phyloP scores from a whole-genome alignment of 2,329 filamentous ascomycete genomes.

The Claviceps sp. region DNA sequence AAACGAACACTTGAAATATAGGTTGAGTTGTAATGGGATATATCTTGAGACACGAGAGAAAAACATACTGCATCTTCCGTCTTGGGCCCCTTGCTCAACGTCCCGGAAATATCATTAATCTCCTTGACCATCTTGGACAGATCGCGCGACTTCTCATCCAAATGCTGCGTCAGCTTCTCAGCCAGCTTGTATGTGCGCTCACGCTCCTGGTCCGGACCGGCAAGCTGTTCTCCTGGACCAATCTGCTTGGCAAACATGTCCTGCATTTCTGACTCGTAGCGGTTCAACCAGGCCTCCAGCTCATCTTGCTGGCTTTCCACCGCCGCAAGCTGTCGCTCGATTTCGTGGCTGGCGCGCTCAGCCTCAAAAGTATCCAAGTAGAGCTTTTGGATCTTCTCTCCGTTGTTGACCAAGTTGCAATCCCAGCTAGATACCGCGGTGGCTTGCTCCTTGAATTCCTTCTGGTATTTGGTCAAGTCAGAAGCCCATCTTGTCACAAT shows the following conservation, averaged over 20 bases:
- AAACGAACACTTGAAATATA: constrained; percentile 5
- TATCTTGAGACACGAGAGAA: background rate
- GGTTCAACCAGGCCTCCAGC: constrained; percentile 73
- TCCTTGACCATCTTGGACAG: constrained; percentile 95
- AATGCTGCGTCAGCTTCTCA: constrained; percentile 77
- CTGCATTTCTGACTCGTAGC: constrained; percentile 85
- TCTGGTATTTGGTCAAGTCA: constrained; percentile 89
- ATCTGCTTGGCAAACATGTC: constrained; percentile 72
- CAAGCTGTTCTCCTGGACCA: constrained; percentile 60
- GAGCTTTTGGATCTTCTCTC: constrained; percentile 85
- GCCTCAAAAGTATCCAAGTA: constrained; percentile 89
- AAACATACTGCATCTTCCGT: constrained; percentile 69
- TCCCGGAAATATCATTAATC: constrained; percentile 86
- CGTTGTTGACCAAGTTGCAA: constrained; percentile 81
- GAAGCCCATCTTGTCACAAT: constrained; percentile 96
- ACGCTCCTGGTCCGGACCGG: constrained; percentile 87
- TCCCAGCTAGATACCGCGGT: constrained; percentile 84
- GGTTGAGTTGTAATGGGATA: background rate
- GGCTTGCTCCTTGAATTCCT: constrained; percentile 87
- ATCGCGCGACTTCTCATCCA: constrained; percentile 90
- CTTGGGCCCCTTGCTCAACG: constrained; percentile 78
- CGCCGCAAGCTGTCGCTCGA: constrained; percentile 77
- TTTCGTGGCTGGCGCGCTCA: constrained; percentile 81
- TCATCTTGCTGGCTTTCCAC: constrained; percentile 93
- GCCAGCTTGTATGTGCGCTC: constrained; percentile 94